Evolutionary conservation across 208 protist genomes (phyloP).

Genomic region (Kentomonas sorsogonicus): DNA sequence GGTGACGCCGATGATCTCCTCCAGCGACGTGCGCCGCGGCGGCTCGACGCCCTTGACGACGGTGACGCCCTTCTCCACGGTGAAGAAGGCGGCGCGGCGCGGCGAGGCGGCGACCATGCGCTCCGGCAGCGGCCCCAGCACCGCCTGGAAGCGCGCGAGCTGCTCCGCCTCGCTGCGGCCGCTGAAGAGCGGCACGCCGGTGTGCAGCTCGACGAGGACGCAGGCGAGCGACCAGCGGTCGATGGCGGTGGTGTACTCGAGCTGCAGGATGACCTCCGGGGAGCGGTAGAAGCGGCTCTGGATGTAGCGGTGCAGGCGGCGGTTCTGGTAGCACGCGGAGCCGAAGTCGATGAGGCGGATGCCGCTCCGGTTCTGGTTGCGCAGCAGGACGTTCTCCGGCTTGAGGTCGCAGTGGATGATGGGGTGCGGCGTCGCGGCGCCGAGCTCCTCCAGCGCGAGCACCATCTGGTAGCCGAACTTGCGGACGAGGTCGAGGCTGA

Average conservation of each 20-base stretch:
- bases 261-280: conserved; percentile 95
- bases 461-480: conserved; percentile 96
- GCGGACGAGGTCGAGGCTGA: conserved; percentile 77
- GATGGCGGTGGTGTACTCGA: conserved; percentile 92
- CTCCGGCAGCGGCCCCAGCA: conserved; percentile 55
- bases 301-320: conserved; percentile 96
- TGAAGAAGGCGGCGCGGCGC: conserved; percentile 60
- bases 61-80: conserved; percentile 18
- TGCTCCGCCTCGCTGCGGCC: conserved; percentile 94
- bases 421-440: conserved; percentile 69
- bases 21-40: conserved; percentile 26
- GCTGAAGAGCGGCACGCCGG: conserved; percentile 94
- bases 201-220: conserved; percentile 98
- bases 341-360: conserved; percentile 98
- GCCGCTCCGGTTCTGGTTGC: conserved; percentile 75
- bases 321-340: conserved; percentile 92
- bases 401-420: conserved; percentile 99
- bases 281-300: conserved; percentile 98
- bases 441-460: conserved; percentile 87
- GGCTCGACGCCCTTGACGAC: conserved; percentile 35
- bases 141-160: conserved; percentile 89
- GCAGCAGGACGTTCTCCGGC: conserved; percentile 93
- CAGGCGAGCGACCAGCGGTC: conserved; percentile 99
- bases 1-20: conserved; percentile 43
- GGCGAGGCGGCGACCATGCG: conserved; percentile 57